Conservation (phyloP, 2,329 filamentous ascomycete genomes). For the Colletotrichum aenigma region DNA sequence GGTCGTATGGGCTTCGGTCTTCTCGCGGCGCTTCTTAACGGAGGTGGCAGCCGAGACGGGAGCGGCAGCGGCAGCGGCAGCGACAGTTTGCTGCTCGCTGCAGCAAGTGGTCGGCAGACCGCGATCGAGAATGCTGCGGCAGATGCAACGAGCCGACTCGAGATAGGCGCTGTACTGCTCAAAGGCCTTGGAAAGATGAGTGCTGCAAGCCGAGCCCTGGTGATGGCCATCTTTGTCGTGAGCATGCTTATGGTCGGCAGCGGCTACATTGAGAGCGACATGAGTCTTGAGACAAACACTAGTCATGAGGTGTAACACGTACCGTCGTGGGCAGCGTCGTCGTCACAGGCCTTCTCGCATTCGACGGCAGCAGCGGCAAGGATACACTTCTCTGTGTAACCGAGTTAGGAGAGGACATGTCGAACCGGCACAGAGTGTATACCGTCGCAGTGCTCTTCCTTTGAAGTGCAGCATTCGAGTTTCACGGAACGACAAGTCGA, state of each 20-base stretch:
- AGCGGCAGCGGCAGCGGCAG: not conserved
- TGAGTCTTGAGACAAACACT: not conserved
- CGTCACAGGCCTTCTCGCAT: conserved; percentile 33
- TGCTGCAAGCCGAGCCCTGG: conserved; percentile 30
- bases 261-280: conserved; percentile 6
- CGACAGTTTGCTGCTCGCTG: not conserved
- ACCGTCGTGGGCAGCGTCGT: conserved; percentile 26
- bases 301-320: conserved; percentile 5
- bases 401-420: not conserved
- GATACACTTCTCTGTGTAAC: conserved; percentile 33
- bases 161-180: conserved; percentile 38
- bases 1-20: not conserved
- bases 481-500: conserved; percentile 12
- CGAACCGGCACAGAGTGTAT: not conserved
- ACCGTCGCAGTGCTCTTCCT: conserved; percentile 31
- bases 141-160: conserved; percentile 41
- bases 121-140: conserved; percentile 34
- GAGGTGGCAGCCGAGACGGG: not conserved
- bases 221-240: conserved; percentile 31
- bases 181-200: conserved; percentile 35
- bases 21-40: not conserved
- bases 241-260: conserved; percentile 25
- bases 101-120: conserved; percentile 32
- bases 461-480: conserved; percentile 27
- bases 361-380: conserved; percentile 31